Evolutionary conservation across 176 grass and related monocot genomes (phyloP).

Genomic region (maize (Zea mays)): Zm-B73-REFERENCE-NAM-5.0 NC_050100.1:170885501-170886000

Average conservation of each 20-base stretch:
- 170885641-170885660: neutral
- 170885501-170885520: neutral
- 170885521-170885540: neutral
- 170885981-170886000: neutral
- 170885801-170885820: neutral
- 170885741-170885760: neutral
- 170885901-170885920: neutral
- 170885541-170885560: too few species aligned
- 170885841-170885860: neutral
- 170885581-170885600: neutral
- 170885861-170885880: neutral
- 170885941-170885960: neutral
- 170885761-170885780: neutral
- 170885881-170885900: neutral
- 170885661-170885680: neutral
- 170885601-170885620: neutral
- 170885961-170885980: constrained; percentile 26
- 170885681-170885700: too few species aligned
- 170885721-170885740: too few species aligned
- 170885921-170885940: constrained; percentile 50
- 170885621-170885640: neutral
- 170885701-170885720: neutral
- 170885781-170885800: neutral
- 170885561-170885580: too few species aligned
- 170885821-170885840: neutral